phyloP scores from a whole-genome alignment of 2,329 filamentous ascomycete genomes.

The Verticillium nubilum region DNA sequence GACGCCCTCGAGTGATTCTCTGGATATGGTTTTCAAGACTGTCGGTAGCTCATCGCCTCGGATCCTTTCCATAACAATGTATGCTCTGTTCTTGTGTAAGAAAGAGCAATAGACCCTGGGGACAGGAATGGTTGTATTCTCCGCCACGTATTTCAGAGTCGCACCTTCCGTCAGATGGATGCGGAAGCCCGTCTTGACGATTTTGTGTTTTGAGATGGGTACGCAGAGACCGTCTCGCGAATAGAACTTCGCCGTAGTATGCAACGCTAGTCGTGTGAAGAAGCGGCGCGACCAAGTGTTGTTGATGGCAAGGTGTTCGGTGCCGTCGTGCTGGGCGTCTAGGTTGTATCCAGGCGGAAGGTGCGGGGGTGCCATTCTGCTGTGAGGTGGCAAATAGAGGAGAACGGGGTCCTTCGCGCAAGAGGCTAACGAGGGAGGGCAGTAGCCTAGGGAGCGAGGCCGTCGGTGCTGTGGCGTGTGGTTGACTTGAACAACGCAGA shows the following conservation, averaged over 20 bases:
- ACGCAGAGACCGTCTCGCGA: slow-evolving; percentile 14
- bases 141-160: slow-evolving; percentile 32
- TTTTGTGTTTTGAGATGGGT: slow-evolving; percentile 19
- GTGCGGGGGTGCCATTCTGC: too few species aligned
- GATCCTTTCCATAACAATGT: slow-evolving; percentile 37
- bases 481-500: too few species aligned
- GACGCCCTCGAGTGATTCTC: slow-evolving; percentile 5
- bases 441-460: too few species aligned
- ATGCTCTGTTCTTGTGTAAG: slow-evolving; percentile 23
- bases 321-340: slow-evolving; percentile 6
- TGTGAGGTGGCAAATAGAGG: too few species aligned
- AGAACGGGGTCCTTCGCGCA: too few species aligned
- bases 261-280: slow-evolving; percentile 18
- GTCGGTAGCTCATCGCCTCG: slow-evolving; percentile 15
- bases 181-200: slow-evolving; percentile 16
- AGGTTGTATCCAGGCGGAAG: slow-evolving; percentile 22
- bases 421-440: too few species aligned
- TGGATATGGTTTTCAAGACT: not conserved
- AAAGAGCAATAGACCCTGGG: slow-evolving; percentile 37
- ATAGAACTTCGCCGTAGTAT: slow-evolving; percentile 20
- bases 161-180: slow-evolving; percentile 24
- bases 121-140: slow-evolving; percentile 36
- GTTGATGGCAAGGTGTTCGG: slow-evolving; percentile 20
- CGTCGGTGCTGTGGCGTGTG: too few species aligned
- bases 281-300: slow-evolving; percentile 18